Percentiles rank a stretch among this genome's conserved stretches.
Evolutionary conservation across 805 yeast species (phyloP).

Genomic region (Zygotorulaspora chibaensis): DNA sequence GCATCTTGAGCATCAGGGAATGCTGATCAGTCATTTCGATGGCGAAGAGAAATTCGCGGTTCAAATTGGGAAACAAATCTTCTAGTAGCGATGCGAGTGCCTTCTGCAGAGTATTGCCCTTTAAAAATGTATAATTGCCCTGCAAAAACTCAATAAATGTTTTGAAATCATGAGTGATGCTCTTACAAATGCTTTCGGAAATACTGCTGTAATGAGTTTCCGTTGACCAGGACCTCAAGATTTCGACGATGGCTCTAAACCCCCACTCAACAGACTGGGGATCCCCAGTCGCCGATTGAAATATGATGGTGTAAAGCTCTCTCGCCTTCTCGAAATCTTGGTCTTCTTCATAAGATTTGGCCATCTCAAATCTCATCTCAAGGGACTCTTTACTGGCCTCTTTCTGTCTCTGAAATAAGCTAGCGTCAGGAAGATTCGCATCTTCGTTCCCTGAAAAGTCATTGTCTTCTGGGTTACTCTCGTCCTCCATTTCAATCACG

Average conservation of each 20-base stretch:
- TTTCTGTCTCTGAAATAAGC: not conserved
- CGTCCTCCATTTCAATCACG: constrained; percentile 27
- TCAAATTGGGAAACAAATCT: constrained; percentile 3
- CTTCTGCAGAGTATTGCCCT: not conserved
- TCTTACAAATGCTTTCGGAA: not conserved
- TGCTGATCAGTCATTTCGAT: constrained; percentile 2
- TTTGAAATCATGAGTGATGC: constrained; percentile 1
- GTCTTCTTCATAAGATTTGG: constrained; percentile 13
- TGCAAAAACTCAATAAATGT: not conserved
- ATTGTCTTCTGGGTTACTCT: constrained; percentile 19
- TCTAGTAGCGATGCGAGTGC: not conserved
- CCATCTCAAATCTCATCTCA: constrained; percentile 10
- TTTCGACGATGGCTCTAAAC: constrained; percentile 6
- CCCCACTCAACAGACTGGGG: constrained; percentile 1
- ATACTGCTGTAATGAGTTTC: constrained; percentile 12
- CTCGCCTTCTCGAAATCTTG: constrained; percentile 15
- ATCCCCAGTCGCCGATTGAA: not conserved
- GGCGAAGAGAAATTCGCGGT: constrained; percentile 8
- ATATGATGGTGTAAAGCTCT: constrained; percentile 3
- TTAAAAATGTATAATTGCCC: not conserved
- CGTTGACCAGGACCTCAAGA: constrained; percentile 6
- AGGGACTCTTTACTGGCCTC: constrained; percentile 1
- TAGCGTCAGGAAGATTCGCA: not conserved
- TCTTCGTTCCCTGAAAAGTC: not conserved
- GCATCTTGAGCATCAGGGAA: constrained; percentile 4